Evolutionary conservation across 2,329 filamentous ascomycete species (phyloP), one percentile per base, ranked within the genome.

Genomic region (Ascochyta viciae-villosae): DNA sequence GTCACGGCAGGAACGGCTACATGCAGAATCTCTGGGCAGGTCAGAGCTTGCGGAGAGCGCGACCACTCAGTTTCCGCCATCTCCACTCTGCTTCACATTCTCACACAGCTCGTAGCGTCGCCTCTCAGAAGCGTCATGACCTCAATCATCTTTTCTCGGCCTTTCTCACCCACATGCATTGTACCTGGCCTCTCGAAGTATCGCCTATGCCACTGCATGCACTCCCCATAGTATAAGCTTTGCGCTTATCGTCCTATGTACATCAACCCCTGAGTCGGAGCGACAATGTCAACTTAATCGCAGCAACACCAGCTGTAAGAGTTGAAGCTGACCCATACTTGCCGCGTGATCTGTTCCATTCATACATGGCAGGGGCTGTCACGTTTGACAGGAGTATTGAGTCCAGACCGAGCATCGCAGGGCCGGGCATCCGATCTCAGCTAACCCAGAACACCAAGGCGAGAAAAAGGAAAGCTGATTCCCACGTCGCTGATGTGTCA

Each of bases 401-500:
- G 31, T 42, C 12, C 12, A 41, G 41, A 26, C n/a, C 35, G 37
- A 35, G 41, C 34, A 50, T 35, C 29, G 35, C 19, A 41, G 22
- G 13, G 26, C 41, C 35, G 41, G 23, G 16, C 13, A 29, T 40
- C 52, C 40, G 39, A 10, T 26, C 27, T n/a, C 19, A 45, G 34
- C 27, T 24, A 29, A 44, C 41, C 41, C n/a, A 55, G 52, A 50
- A n/a, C 52, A 55, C 23, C 24, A 37, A 13, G n/a, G 33, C 19
- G 12, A 43, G 37, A 47, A 55, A 50, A 55, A 55, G 34, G 46
- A 55, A 55, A 50, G 40, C 49, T 55, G 52, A 45, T 35, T 39
- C 39, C 39, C 34, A 43, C 40, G 38, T 8, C 34, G 34, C 45
- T 34, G 26, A 44, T 29, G 33, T 44, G 24, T 16, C 4, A 38